Base-by-base conservation (phyloP, 169 alveolate genomes). In the Plasmodium knowlesi region DNA sequence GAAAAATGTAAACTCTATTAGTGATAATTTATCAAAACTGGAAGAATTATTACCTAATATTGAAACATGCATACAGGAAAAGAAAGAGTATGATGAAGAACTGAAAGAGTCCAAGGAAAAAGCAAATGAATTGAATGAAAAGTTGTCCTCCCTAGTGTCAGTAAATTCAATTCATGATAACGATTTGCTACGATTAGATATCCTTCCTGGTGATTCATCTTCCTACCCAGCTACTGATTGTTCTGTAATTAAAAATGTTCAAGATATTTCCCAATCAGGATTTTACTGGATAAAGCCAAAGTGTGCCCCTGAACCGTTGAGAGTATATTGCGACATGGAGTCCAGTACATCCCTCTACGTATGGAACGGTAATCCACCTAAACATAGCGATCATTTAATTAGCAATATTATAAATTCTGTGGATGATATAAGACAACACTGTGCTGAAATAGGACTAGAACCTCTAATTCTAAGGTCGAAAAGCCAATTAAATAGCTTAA, bases 231-330 rank as follows among this genome's bases (percentile, higher is more conserved):
- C 99, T 25, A 97, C 95, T 67, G 99, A 97, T 85, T 98, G 99
- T 92, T 96, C 96, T 89, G 84, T 95, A 70, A 97, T 97, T 71
- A 89, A 79, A 70, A 89, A 89, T 89, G 12, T 53, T 53, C 89
- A 89, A 89, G 94, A 89, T 43, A 81, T 32, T 16, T 84, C 90
- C 5, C 53, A 95, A 32, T 97, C 99, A 10, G 99, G 99, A 57
- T 98, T 98, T 94, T 98, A 97, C 93, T 98, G 99, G 99, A 96
- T 98, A 50, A 96, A 94, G 82, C 98, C 99, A 8, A 91, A 96
- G 70, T 98, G 99, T 80, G 88, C 99, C 10, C 93, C 97, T 30
- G 97, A 96, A 46, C 98, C 99, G 10, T 74, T 97, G 74, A 89
- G 98, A 37, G 98, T 96, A 50, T 98, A 97, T 95, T 98, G 99